phyloP scores from a whole-genome alignment of 176 grass and related monocot species.

The Pontederia crassipes region DNA sequence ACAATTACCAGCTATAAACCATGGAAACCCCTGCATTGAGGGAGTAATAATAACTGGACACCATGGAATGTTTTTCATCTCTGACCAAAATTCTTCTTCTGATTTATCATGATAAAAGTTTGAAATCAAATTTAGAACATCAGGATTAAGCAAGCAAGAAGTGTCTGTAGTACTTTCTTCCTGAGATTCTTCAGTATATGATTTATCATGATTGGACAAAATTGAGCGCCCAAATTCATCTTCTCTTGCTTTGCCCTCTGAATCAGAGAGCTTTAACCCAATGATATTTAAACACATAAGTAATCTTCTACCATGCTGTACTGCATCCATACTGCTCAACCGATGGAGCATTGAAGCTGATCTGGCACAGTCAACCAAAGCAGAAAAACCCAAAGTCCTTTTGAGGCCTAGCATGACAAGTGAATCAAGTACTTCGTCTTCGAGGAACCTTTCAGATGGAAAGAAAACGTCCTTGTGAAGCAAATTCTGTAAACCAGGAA shows the following conservation, averaged over 20 bases:
- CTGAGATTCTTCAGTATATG: constrained; percentile 16
- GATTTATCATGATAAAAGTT: constrained; percentile 60
- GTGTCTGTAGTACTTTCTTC: constrained; percentile 27
- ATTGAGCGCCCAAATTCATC: constrained; percentile 19
- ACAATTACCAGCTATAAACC: constrained; percentile 58
- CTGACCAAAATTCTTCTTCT: constrained; percentile 87
- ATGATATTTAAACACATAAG: constrained; percentile 66
- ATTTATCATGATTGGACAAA: constrained; percentile 24
- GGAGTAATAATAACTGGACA: constrained; percentile 68
- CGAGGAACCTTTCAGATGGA: constrained; percentile 64
- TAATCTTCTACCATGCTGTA: constrained; percentile 41
- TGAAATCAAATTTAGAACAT: constrained; percentile 39
- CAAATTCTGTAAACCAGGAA: constrained; percentile 60
- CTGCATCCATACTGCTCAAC: constrained; percentile 44
- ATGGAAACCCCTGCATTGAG: constrained; percentile 67
- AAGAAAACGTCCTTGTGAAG: constrained; percentile 94
- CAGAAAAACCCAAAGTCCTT: constrained; percentile 57
- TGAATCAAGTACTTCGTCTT: constrained; percentile 61
- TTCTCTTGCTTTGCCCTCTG: constrained; percentile 14
- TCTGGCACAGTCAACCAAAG: constrained; percentile 80
- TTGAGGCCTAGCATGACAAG: constrained; percentile 74
- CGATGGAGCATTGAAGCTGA: constrained; percentile 63
- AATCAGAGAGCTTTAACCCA: constrained; percentile 51
- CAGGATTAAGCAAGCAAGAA: constrained; percentile 21
- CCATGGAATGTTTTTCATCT: constrained; percentile 74